Evolutionary conservation across 2,329 filamentous ascomycete genomes (phyloP), one percentile per base, ranked within the genome.

Genomic region (Microdochium nivale): DNA sequence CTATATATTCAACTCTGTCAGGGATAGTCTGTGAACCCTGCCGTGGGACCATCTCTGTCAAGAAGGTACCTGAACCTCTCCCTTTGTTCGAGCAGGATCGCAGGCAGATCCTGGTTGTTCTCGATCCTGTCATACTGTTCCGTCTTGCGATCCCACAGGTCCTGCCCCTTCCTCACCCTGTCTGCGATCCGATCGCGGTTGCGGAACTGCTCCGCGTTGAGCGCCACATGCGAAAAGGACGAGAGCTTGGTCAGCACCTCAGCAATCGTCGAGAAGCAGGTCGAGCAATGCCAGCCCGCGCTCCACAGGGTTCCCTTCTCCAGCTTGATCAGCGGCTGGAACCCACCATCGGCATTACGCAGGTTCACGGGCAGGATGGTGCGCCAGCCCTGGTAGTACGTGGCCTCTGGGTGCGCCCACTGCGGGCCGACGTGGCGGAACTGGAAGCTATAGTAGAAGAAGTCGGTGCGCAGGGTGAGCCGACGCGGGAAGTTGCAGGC

Each of bases 201-300:
- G 48, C 72, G 70, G 55, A 73, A 81, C 52, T 67, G 60, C 10
- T 72, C 67, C 19, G 68, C 68, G 55, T 83, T 81, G 67, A 76
- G 74, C 63, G 68, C 73, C 9, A 63, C 64, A 59, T 83, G 80
- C 19, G 77, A 80, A 62, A 81, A 82, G 52, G 73, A 75, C 10
- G 70, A 67, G 67, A 83, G 73, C 63, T 83, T 83, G 56, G 71
- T 73, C 47, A 78, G 65, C 57, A 83, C 69, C 60, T 81, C 75
- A 3, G 69, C 69, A 16, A 84, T 64, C 0, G 77, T 83, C 19
- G 70, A 66, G 60, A 83, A 83, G 66, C 81, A 84, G 51, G 71
- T 78, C 49, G 77, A 81, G 68, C 81, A 85, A 62, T 84, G 80
- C 81, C 81, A 85, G 0, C 68, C 75, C 0, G 78, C 76, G 57